Conservation (phyloP, 306 rosid genomes). For the Dalbergia cultrata region DNA sequence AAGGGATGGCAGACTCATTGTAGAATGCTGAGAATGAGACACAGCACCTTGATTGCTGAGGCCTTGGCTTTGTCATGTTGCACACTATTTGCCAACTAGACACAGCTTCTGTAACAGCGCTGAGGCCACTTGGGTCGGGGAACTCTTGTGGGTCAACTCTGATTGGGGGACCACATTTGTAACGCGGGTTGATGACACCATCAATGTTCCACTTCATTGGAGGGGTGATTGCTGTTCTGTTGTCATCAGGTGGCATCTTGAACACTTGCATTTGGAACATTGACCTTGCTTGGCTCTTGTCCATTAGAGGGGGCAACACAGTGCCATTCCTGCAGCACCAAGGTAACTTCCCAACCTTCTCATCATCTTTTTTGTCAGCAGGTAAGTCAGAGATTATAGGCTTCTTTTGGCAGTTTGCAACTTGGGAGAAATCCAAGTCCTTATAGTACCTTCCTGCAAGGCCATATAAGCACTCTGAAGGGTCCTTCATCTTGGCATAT, state of each 20-base stretch:
- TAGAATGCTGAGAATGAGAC: constrained; percentile 82
- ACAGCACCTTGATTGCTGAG: constrained; percentile 65
- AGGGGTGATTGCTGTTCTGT: constrained; percentile 74
- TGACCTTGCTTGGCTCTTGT: constrained; percentile 62
- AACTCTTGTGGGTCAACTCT: constrained; percentile 68
- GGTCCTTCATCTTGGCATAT: constrained; percentile 62
- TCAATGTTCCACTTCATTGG: constrained; percentile 72
- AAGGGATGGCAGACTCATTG: constrained; percentile 77
- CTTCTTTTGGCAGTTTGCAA: constrained; percentile 67
- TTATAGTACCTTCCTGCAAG: constrained; percentile 57
- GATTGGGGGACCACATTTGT: constrained; percentile 70
- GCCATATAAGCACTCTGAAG: constrained; percentile 69
- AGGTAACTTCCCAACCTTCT: constrained; percentile 72
- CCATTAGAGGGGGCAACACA: constrained; percentile 67
- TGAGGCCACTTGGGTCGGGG: constrained; percentile 80
- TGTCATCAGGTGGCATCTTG: constrained; percentile 77
- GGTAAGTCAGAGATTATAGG: constrained; percentile 84
- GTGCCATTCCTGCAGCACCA: constrained; percentile 85
- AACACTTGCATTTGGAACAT: constrained; percentile 75
- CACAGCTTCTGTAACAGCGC: constrained; percentile 52
- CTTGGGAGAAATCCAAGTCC: constrained; percentile 75
- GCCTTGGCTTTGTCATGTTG: constrained; percentile 74
- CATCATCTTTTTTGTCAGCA: constrained; percentile 56
- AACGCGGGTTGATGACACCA: constrained; percentile 73
- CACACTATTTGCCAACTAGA: constrained; percentile 88